phyloP scores from a whole-genome alignment of 768 basidiomycete genomes.

The Hebeloma cylindrosporum region DNA sequence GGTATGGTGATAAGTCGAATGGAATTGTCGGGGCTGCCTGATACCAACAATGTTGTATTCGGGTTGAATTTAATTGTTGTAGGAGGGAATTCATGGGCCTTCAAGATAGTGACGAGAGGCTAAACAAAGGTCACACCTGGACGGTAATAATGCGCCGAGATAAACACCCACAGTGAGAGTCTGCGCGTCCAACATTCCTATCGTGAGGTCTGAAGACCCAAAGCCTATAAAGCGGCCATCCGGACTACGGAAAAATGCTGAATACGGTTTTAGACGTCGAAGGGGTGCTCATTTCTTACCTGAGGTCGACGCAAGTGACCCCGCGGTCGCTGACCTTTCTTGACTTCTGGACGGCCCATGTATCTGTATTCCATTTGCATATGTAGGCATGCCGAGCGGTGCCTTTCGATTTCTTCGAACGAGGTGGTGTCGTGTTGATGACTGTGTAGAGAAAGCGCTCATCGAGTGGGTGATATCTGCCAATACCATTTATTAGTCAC shows the following conservation, averaged over 20 bases:
- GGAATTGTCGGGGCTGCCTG: conserved; percentile 89
- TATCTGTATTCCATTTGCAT: conserved; percentile 69
- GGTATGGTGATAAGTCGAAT: conserved; percentile 62
- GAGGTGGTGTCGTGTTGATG: conserved; percentile 66
- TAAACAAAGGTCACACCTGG: conserved; percentile 29
- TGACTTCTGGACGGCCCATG: conserved; percentile 64
- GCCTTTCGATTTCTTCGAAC: conserved; percentile 52
- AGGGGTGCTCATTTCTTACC: conserved; percentile 48
- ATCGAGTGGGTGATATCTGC: conserved; percentile 58
- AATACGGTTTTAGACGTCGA: conserved; percentile 3
- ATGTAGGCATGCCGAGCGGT: conserved; percentile 61
- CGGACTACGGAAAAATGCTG: conserved; percentile 43
- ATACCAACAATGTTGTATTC: conserved; percentile 73
- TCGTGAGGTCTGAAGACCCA: conserved; percentile 82
- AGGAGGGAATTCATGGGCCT: conserved; percentile 93
- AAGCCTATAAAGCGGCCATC: conserved; percentile 84
- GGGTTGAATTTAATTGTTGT: conserved; percentile 91
- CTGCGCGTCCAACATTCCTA: conserved; percentile 79
- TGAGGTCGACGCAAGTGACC: conserved; percentile 86
- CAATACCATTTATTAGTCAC: not conserved
- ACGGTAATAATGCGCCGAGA: not conserved
- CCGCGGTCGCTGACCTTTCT: conserved; percentile 78
- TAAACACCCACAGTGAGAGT: conserved; percentile 64
- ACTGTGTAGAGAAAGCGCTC: conserved; percentile 62
- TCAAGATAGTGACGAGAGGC: conserved; percentile 86